A percentile compares a stretch with the other conserved stretches of the same genome.
Evolutionary conservation across 805 yeast genomes (phyloP).

Genomic region (Candida germanica): DNA sequence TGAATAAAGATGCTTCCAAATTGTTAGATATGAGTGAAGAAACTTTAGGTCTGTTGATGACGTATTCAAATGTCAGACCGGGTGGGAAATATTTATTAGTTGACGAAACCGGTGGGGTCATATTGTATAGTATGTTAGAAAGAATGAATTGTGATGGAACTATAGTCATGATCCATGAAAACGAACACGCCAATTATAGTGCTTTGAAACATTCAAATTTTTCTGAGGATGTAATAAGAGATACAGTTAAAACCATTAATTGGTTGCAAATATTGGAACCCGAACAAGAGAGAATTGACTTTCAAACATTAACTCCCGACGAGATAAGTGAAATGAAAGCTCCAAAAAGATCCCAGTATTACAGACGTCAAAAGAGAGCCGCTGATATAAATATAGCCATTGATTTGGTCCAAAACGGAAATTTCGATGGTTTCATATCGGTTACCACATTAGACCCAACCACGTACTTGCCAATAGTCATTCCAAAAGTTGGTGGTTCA

Average conservation of each 20-base stretch:
- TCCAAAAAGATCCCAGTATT: slow-evolving; percentile 61
- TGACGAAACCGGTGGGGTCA: slow-evolving; percentile 94
- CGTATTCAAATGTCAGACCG: slow-evolving; percentile 77
- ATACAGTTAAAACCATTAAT: slow-evolving; percentile 66
- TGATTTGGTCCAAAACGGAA: slow-evolving; percentile 46
- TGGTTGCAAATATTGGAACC: slow-evolving; percentile 84
- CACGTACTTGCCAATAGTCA: slow-evolving; percentile 56
- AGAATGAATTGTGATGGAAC: slow-evolving; percentile 78
- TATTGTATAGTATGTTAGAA: slow-evolving; percentile 82
- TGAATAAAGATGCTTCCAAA: slow-evolving; percentile 70
- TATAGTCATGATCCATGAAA: slow-evolving; percentile 79
- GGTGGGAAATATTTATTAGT: slow-evolving; percentile 86
- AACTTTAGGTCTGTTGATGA: slow-evolving; percentile 71
- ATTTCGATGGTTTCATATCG: slow-evolving; percentile 73
- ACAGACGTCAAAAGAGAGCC: slow-evolving; percentile 60
- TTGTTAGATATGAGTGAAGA: slow-evolving; percentile 85
- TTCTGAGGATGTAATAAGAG: slow-evolving; percentile 47
- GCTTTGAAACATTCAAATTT: slow-evolving; percentile 66
- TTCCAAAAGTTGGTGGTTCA: slow-evolving; percentile 75
- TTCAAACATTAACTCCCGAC: slow-evolving; percentile 47
- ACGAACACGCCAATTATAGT: slow-evolving; percentile 85
- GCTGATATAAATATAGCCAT: slow-evolving; percentile 48
- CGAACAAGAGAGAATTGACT: slow-evolving; percentile 49
- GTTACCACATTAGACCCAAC: slow-evolving; percentile 72
- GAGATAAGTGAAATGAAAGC: slow-evolving; percentile 56